Evolutionary conservation across 1,284 basidiomycete genomes (phyloP).

Genomic region (Fomitopsis schrenkii): DNA sequence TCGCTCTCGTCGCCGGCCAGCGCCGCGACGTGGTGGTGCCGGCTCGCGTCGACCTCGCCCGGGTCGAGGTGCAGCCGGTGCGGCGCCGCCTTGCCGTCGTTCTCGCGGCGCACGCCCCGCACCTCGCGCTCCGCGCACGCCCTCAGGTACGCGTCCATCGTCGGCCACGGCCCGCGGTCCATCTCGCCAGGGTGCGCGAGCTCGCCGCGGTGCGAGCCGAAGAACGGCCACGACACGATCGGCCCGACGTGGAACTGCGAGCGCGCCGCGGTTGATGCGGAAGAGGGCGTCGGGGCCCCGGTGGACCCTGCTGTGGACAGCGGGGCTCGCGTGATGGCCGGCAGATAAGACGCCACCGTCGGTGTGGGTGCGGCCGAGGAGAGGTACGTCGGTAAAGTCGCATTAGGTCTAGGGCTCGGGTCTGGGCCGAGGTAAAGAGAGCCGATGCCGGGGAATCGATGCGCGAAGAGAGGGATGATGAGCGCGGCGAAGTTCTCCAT

Average conservation of each 20-base stretch:
- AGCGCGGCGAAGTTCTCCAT: conserved; percentile 62
- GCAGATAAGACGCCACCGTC: conserved; percentile 21
- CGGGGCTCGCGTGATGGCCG: conserved; percentile 5
- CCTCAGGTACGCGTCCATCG: conserved; percentile 51
- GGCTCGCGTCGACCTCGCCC: conserved; percentile 62
- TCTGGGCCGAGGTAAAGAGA: conserved; percentile 62
- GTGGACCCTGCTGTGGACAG: conserved; percentile 1
- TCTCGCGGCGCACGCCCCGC: conserved; percentile 62
- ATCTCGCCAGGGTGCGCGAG: conserved; percentile 63
- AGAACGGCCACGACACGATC: conserved; percentile 85
- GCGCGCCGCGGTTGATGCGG: no score
- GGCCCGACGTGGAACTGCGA: conserved; percentile 62
- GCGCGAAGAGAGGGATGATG: conserved; percentile 68
- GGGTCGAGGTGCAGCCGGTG: conserved; percentile 76
- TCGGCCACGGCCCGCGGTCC: conserved; percentile 71
- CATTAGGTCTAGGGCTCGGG: conserved; percentile 22
- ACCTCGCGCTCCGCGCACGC: conserved; percentile 68
- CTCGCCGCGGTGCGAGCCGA: conserved; percentile 74
- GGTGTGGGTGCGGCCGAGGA: conserved; percentile 29
- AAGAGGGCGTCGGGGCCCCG: not conserved
- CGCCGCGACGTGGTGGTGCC: conserved; percentile 61
- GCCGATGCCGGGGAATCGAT: conserved; percentile 68
- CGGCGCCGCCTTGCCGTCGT: conserved; percentile 68
- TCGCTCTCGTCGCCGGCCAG: conserved; percentile 67
- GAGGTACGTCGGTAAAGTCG: not conserved